Base-by-base conservation (phyloP, 345 rosid species). In the Bruguiera parviflora region DNA sequence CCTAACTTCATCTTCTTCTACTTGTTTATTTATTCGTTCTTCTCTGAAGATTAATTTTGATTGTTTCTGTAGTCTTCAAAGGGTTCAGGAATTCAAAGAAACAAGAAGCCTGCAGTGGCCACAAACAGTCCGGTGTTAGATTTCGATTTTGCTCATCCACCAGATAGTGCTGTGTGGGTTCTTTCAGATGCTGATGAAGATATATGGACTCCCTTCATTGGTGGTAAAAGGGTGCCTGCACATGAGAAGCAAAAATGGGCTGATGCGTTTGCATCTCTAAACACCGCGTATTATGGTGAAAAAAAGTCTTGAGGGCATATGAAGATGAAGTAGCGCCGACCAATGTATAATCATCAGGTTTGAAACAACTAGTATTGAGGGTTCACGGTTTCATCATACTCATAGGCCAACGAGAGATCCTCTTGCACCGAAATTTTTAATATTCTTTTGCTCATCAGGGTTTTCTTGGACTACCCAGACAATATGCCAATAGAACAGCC, bases 161-260 rank as follows among this genome's bases (percentile, higher is more conserved):
- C 96, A 0, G 87, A 79, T 61, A 73, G 78, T 75, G 78, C 87
- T 16, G 80, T 70, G 77, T 92, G 97, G 97, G 69, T 71, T 16
- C 70, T 86, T 61, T 22, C 73, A 19, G 72, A 77, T 52, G 65
- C 75, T 31, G 64, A 68, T 5, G 68, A 61, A 9, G 84, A 79
- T 67, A 31, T 65, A 1, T 92, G 96, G 96, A 69, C 72, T 52
- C 92, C 93, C 29, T 75, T 58, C 64, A 22, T 79, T 49, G 83
- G 74, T 29, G 81, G 74, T 1, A 58, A 71, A 33, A 76, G 70
- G 79, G 89, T 88, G 53, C 75, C 80, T 3, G 87, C 81, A 65
- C 65, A 82, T 16, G 72, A 66, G 4, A 77, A 35, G 61, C 73
- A 33, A 63, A 80, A 75, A 0, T 92, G 97, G 97, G 72, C 68